Evolutionary conservation across 768 basidiomycete species (phyloP).

Genomic region (Pleurotus citrinopileatus): DNA sequence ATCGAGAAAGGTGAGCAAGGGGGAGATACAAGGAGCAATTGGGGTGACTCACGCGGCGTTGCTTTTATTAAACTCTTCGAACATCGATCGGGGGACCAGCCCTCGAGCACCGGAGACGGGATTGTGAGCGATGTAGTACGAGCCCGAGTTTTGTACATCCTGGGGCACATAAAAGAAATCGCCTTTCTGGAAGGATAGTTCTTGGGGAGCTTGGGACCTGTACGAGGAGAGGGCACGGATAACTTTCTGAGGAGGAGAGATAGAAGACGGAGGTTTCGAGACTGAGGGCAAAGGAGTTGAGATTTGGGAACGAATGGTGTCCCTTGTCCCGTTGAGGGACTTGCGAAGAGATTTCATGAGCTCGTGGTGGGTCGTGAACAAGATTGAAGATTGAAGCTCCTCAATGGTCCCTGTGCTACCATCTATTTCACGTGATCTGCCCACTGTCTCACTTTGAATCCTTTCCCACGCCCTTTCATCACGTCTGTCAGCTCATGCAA

Average conservation of each 20-base stretch:
- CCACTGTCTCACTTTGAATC: background rate
- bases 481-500: too few relatives aligned
- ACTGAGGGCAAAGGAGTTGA: constrained; percentile 69
- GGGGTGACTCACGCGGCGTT: constrained; percentile 50
- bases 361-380: constrained; percentile 23
- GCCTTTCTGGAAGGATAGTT: constrained; percentile 88
- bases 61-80: constrained; percentile 87
- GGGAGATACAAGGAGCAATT: constrained; percentile 12
- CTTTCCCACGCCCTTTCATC: background rate
- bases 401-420: constrained; percentile 12
- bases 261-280: constrained; percentile 66
- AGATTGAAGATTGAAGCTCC: constrained; percentile 12
- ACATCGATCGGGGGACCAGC: constrained; percentile 81
- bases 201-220: constrained; percentile 70
- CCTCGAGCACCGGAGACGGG: constrained; percentile 90
- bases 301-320: constrained; percentile 57
- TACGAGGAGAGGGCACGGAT: constrained; percentile 78
- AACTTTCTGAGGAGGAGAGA: constrained; percentile 90
- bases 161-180: constrained; percentile 97
- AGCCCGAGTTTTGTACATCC: constrained; percentile 54
- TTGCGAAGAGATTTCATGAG: constrained; percentile 83
- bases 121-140: constrained; percentile 95
- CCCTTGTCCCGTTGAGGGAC: constrained; percentile 68
- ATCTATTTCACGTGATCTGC: background rate
- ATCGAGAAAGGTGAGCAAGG: background rate